Conservation (phyloP, 2,329 filamentous ascomycete species). For the Xylariaceae sp. region DNA sequence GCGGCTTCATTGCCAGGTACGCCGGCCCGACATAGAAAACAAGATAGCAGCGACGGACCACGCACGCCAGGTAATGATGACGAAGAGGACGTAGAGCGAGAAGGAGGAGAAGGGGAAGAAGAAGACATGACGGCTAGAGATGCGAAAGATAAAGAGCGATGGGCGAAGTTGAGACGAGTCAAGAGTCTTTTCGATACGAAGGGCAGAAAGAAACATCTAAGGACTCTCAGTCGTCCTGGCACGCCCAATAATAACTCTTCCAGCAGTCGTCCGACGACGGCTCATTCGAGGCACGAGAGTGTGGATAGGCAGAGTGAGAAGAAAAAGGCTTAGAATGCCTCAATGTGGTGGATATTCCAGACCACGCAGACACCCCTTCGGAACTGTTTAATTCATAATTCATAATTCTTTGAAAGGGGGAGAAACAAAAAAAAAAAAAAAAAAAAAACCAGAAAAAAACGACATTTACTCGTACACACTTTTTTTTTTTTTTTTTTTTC, state of each 20-base stretch:
- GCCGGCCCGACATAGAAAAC: slow-evolving; percentile 18
- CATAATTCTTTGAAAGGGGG: not conserved
- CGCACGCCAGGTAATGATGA: slow-evolving; percentile 20
- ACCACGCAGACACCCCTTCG: not conserved
- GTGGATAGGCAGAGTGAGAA: slow-evolving; percentile 20
- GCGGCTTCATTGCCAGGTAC: slow-evolving; percentile 27
- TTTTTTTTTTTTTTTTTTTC: no score
- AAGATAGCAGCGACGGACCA: slow-evolving; percentile 19
- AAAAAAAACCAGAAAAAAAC: no score
- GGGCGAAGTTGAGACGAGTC: slow-evolving; percentile 64
- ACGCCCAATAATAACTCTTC: slow-evolving; percentile 24
- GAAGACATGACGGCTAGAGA: slow-evolving; percentile 43
- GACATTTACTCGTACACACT: no score
- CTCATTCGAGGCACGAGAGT: slow-evolving; percentile 23
- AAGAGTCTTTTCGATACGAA: slow-evolving; percentile 68
- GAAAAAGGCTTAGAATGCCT: slow-evolving; percentile 15
- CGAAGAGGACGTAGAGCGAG: slow-evolving; percentile 28
- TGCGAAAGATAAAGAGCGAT: slow-evolving; percentile 64
- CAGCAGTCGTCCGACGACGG: slow-evolving; percentile 25
- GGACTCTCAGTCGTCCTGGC: slow-evolving; percentile 39
- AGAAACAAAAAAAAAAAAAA: no score
- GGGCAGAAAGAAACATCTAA: slow-evolving; percentile 47
- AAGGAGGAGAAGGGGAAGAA: slow-evolving; percentile 33
- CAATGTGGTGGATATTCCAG: not conserved
- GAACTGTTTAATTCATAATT: not conserved